phyloP scores from a whole-genome alignment of 2,329 filamentous ascomycete species.

The Phaeosphaeria sp. region DNA sequence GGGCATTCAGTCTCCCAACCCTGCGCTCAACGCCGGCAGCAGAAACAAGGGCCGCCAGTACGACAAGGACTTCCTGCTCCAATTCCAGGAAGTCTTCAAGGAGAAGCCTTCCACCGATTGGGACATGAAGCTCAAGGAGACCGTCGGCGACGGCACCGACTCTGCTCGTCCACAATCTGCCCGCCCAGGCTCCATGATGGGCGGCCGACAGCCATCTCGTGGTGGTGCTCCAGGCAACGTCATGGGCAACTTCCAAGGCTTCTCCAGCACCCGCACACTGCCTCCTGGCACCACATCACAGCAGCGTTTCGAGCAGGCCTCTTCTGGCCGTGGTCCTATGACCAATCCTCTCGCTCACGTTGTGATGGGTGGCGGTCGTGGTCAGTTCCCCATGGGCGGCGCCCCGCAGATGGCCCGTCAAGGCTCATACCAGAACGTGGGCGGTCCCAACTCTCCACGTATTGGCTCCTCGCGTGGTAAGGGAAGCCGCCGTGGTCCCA shows the following conservation, averaged over 20 bases:
- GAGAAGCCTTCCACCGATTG: slow-evolving; percentile 96
- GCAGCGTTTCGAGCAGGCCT: slow-evolving; percentile 66
- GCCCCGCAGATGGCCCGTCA: slow-evolving; percentile 69
- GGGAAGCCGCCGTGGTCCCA: slow-evolving; percentile 62
- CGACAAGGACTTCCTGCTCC: slow-evolving; percentile 91
- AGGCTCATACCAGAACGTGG: slow-evolving; percentile 64
- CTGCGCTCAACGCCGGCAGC: slow-evolving; percentile 83
- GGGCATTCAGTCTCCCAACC: slow-evolving; percentile 87
- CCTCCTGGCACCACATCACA: slow-evolving; percentile 79
- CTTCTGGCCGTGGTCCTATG: slow-evolving; percentile 39
- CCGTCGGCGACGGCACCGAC: slow-evolving; percentile 78
- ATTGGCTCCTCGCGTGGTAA: slow-evolving; percentile 68
- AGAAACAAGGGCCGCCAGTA: slow-evolving; percentile 90
- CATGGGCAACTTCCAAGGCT: slow-evolving; percentile 74
- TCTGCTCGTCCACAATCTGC: slow-evolving; percentile 70
- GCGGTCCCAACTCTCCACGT: slow-evolving; percentile 74
- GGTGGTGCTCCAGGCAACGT: slow-evolving; percentile 37
- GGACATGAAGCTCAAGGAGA: slow-evolving; percentile 84
- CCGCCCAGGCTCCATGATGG: slow-evolving; percentile 60
- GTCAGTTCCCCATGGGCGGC: slow-evolving; percentile 65
- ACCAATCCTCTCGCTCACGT: slow-evolving; percentile 66
- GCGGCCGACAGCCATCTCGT: slow-evolving; percentile 57
- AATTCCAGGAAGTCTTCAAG: slow-evolving; percentile 95
- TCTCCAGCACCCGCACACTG: slow-evolving; percentile 60
- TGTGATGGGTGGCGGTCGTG: slow-evolving; percentile 59